Base-by-base conservation (phyloP, 2,329 filamentous ascomycete genomes). In the Hirsutella minnesotensis region DNA sequence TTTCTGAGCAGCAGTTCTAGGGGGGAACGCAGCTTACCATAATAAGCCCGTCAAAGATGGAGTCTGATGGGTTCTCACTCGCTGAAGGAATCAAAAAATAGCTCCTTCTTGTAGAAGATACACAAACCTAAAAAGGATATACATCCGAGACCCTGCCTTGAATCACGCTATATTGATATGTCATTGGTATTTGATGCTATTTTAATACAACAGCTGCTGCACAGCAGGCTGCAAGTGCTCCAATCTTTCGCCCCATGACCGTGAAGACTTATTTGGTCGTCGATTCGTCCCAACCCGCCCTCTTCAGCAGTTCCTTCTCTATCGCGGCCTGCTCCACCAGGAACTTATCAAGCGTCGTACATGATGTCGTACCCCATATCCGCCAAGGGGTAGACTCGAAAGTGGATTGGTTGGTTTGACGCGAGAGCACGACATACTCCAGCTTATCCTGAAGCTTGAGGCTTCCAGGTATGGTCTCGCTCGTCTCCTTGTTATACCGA, bases 361-460 rank as follows among this genome's bases (percentile, higher is more conserved):
- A 69, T 35, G 70, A 58, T 24, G 75, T 63, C 18, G 76, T 81
- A 13, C 82, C 81, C 73, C 80, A 82, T 40, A 85, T 59, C 55
- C 66, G 69, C 82, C 82, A 86, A 3, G 69, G 64, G 22, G 58
- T 62, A 44, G 68, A 57, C 54, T 65, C 56, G 49, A 65, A 73
- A 18, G 72, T 74, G 42, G 54, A 59, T 38, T 61, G 63, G 53
- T 70, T 62, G 36, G 73, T 48, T 24, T 59, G 44, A 22, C 68
- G 55, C 53, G 77, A 75, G 38, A 86, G 49, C 33, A 83, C 79
- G 4, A 86, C 49, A 53, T 85, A 77, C 65, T 87, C 83, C 2
- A 69, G 57, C 50, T 80, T 68, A 40, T 74, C 63, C 52, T 73
- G 70, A 49, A 71, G 64, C 53, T 69, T 68, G 37, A 68, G 66